These are phyloP conservation scores for Umbilicus rupestris DNA, from an alignment of 164 flowering plant species.

Conservation along the genomic window DNA sequence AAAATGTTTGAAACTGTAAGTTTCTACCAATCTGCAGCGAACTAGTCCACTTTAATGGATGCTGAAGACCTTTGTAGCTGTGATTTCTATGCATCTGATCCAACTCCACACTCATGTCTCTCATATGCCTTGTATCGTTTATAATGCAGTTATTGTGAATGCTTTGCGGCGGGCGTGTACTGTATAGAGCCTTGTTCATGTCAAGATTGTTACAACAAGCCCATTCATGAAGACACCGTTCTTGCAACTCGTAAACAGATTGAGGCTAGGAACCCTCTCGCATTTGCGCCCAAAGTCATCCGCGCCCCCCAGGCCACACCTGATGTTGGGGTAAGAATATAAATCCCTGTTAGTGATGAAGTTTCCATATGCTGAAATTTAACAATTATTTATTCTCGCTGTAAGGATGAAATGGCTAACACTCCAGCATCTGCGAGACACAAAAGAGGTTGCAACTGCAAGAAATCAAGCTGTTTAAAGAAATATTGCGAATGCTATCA, in stretches of 20 bases:
- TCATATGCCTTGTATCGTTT: slow-evolving; percentile 10
- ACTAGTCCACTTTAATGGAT: background rate
- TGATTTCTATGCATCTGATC: background rate
- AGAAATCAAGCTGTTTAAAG: slow-evolving; percentile 90
- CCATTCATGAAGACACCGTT: slow-evolving; percentile 75
- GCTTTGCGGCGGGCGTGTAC: slow-evolving; percentile 89
- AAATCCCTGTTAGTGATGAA: slow-evolving; percentile 5
- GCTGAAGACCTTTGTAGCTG: background rate
- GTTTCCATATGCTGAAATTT: slow-evolving; percentile 2
- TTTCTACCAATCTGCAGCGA: slow-evolving; percentile 4
- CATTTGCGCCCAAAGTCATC: slow-evolving; percentile 88
- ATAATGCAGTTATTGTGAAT: slow-evolving; percentile 72
- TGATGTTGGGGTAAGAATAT: slow-evolving; percentile 44
- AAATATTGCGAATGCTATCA: slow-evolving; percentile 99
- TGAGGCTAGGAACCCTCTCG: slow-evolving; percentile 81
- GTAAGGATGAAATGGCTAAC: slow-evolving; percentile 69
- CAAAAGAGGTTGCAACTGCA: slow-evolving; percentile 99
- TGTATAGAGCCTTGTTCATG: slow-evolving; percentile 85
- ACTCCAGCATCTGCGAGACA: slow-evolving; percentile 97
- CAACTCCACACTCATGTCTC: background rate
- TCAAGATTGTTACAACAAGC: slow-evolving; percentile 73
- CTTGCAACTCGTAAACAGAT: slow-evolving; percentile 80
- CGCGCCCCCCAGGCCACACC: slow-evolving; percentile 38
- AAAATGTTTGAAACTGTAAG: slow-evolving; percentile 96
- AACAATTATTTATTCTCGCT: background rate